Evolutionary conservation across 768 basidiomycete genomes (phyloP).

Genomic region (Lentinula guzmanii): DNA sequence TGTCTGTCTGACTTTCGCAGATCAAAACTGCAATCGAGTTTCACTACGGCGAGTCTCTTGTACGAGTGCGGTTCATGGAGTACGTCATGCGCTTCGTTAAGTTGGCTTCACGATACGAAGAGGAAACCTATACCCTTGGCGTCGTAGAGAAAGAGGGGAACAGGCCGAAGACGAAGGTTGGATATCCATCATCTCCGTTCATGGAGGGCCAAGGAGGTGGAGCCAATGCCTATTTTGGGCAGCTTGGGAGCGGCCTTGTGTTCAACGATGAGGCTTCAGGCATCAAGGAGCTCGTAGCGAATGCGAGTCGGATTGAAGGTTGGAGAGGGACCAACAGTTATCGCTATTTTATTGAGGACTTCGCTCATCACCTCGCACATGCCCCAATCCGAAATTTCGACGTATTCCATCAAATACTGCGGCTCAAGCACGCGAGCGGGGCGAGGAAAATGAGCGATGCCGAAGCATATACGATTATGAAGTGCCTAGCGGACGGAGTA

Average conservation of each 20-base stretch:
- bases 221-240: conserved; percentile 32
- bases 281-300: conserved; percentile 64
- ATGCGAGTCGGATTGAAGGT: conserved; percentile 84
- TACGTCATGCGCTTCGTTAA: conserved; percentile 85
- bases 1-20: conserved; percentile 30
- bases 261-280: conserved; percentile 69
- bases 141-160: conserved; percentile 52
- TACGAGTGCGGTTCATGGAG: conserved; percentile 86
- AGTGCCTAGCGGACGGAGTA: conserved; percentile 63
- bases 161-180: conserved; percentile 60
- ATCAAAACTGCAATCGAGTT: conserved; percentile 82
- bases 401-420: conserved; percentile 76
- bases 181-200: conserved; percentile 58
- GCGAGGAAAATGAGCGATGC: conserved; percentile 58
- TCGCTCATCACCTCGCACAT: conserved; percentile 63
- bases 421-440: conserved; percentile 54
- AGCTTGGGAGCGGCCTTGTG: conserved; percentile 76
- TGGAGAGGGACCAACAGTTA: conserved; percentile 87
- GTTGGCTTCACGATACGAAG: conserved; percentile 85
- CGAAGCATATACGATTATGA: conserved; percentile 74
- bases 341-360: conserved; percentile 48
- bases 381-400: conserved; percentile 75
- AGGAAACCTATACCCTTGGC: conserved; percentile 52
- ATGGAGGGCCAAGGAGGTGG: conserved; percentile 21
- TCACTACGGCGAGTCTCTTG: conserved; percentile 86